phyloP scores from a whole-genome alignment of 2,329 filamentous ascomycete species.

The Sodiomyces alkalinus region DNA sequence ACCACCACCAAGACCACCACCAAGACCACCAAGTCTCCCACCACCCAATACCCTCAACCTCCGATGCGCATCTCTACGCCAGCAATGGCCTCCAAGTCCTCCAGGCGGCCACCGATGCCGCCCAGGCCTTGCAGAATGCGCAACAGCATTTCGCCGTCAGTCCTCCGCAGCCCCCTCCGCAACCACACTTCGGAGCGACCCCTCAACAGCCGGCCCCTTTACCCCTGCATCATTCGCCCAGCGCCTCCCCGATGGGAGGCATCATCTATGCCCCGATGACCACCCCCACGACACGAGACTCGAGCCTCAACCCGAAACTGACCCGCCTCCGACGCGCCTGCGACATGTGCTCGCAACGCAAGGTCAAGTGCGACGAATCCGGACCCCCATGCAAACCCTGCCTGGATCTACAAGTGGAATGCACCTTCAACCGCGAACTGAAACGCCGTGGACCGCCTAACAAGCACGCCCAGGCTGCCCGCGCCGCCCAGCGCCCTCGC shows the following conservation, averaged over 20 bases:
- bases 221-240: slow-evolving; percentile 2
- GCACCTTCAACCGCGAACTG: slow-evolving; percentile 40
- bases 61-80: slow-evolving; percentile 25
- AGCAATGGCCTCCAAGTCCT: slow-evolving; percentile 30
- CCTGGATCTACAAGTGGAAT: slow-evolving; percentile 39
- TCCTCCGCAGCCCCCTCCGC: slow-evolving; percentile 4
- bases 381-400: slow-evolving; percentile 42
- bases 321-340: slow-evolving; percentile 43
- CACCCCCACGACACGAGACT: slow-evolving; percentile 20
- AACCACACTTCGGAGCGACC: slow-evolving; percentile 1
- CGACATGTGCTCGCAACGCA: slow-evolving; percentile 46
- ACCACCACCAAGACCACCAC: slow-evolving; percentile 1
- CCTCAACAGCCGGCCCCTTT: slow-evolving; percentile 1
- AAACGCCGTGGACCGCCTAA: slow-evolving; percentile 45
- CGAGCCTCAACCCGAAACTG: slow-evolving; percentile 31
- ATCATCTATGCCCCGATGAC: background rate
- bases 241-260: slow-evolving; percentile 2
- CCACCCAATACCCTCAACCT: slow-evolving; percentile 6
- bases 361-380: slow-evolving; percentile 45
- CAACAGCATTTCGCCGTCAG: slow-evolving; percentile 18
- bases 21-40: background rate
- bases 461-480: slow-evolving; percentile 41
- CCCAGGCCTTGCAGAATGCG: slow-evolving; percentile 22
- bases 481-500: slow-evolving; percentile 32
- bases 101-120: slow-evolving; percentile 28